phyloP scores from a whole-genome alignment of 352 stramenopile genomes.

The Globisporangium okanoganense region DNA sequence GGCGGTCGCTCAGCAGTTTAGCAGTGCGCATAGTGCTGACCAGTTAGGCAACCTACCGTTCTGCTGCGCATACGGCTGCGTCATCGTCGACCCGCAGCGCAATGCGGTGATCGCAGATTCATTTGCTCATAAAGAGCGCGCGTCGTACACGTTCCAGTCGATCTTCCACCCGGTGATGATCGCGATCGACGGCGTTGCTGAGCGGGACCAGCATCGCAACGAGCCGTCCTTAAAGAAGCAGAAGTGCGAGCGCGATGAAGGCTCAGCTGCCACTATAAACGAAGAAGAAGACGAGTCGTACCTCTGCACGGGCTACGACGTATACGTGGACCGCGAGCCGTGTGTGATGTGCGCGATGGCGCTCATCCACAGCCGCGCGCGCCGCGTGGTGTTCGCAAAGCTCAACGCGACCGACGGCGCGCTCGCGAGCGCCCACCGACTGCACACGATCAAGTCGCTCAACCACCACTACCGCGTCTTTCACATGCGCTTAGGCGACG shows the following conservation, averaged over 20 bases:
- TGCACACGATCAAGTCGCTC: conserved; percentile 84
- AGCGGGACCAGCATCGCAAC: conserved; percentile 47
- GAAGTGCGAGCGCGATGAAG: conserved; percentile 17
- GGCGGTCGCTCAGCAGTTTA: conserved; percentile 17
- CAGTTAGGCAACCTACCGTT: conserved; percentile 6
- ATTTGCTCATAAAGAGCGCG: background rate
- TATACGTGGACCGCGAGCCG: conserved; percentile 83
- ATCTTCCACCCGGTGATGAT: conserved; percentile 72
- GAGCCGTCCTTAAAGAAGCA: conserved; percentile 32
- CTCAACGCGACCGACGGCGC: conserved; percentile 56
- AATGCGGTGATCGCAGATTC: conserved; percentile 22
- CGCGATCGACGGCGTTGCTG: conserved; percentile 60
- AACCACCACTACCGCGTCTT: conserved; percentile 90
- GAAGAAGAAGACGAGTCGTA: conserved; percentile 52
- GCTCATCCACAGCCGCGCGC: conserved; percentile 80
- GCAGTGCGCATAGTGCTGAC: conserved; percentile 14
- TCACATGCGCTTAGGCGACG: conserved; percentile 23
- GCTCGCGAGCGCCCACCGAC: conserved; percentile 48
- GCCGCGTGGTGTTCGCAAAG: conserved; percentile 70
- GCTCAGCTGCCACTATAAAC: conserved; percentile 1
- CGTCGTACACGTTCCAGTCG: conserved; percentile 32
- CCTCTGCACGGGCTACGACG: conserved; percentile 86
- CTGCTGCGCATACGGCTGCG: conserved; percentile 46
- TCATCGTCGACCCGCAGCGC: conserved; percentile 47
- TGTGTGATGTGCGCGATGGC: conserved; percentile 90